Evolutionary conservation across 139 green algal species (phyloP), one percentile per base, ranked within the genome.

Genomic region (Protoeuglena noctilucae): DNA sequence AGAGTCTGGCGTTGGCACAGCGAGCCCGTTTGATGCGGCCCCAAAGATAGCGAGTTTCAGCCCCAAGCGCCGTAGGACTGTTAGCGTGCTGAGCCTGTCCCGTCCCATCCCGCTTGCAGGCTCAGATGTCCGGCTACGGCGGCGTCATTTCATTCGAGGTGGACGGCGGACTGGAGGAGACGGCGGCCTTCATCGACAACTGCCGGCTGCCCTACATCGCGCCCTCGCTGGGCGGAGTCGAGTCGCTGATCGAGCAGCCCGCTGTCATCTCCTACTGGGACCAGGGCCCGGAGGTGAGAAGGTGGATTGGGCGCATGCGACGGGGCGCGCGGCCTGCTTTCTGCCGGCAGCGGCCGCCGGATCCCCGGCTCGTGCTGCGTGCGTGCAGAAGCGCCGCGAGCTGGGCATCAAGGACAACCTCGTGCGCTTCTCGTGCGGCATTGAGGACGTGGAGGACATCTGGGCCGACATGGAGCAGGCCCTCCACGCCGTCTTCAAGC

Each of bases 361-460:
- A n/a, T n/a, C n/a, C n/a, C n/a, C n/a, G n/a, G n/a, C n/a, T n/a
- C n/a, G n/a, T n/a, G n/a, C n/a, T n/a, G n/a, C n/a, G n/a, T n/a
- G n/a, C n/a, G n/a, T n/a, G n/a, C 84, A 92, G 66, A 80, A 86
- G 71, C 70, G 92, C 1, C 85, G 85, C 4, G 28, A 84, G 63
- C 70, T 95, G 26, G 89, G 89, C 56, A 99, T 99, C 76, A 93
- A 91, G 65, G 92, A 99, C 69, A 95, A 93, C 74, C 71, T 99
- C 3, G 70, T 98, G 16, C 72, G 90, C 28, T 98, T 89, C 72
- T 81, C 69, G 46, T 85, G 77, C 22, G 92, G 92, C 12, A 75
- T 99, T 26, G 92, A 99, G 68, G 61, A 76, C 39, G 62, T 85
- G 40, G 83, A 95, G 49, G 91, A 99, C 67, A 82, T 99, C 56